A percentile compares a stretch with the other conserved stretches of the same genome.
These are phyloP conservation scores for Chlorencoelia australis DNA, from an alignment of 2,329 filamentous ascomycete genomes.

Conservation along the genomic window DNA sequence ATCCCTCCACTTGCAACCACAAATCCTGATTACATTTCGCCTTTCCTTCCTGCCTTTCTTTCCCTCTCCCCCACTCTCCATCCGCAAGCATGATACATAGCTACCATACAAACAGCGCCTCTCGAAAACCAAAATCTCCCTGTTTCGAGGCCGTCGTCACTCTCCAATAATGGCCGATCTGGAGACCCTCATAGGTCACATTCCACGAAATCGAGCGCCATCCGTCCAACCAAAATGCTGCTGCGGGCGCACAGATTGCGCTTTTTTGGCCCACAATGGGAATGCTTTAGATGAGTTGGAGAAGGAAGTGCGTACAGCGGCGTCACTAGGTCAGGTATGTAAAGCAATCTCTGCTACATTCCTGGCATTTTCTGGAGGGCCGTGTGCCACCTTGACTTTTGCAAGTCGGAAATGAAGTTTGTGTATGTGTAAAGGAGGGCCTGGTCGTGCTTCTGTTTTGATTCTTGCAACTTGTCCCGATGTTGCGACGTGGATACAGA, in stretches of 20 bases:
- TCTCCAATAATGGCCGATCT: constrained; percentile 11
- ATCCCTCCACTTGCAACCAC: too few relatives aligned
- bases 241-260: constrained; percentile 72
- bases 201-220: constrained; percentile 14
- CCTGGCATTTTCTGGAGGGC: neutral
- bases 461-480: constrained; percentile 1
- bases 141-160: too few relatives aligned
- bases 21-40: too few relatives aligned
- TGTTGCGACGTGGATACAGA: constrained; percentile 3
- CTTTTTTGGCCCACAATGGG: constrained; percentile 72
- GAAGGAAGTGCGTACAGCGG: constrained; percentile 77
- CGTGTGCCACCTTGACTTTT: neutral
- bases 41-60: too few relatives aligned
- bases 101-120: too few relatives aligned
- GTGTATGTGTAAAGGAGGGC: too few relatives aligned
- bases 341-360: constrained; percentile 5
- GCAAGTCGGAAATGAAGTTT: constrained; percentile 2
- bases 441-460: too few relatives aligned
- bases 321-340: constrained; percentile 85
- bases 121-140: too few relatives aligned
- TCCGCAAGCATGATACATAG: too few relatives aligned
- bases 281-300: constrained; percentile 71
- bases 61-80: too few relatives aligned
- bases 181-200: constrained; percentile 19
- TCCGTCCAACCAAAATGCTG: constrained; percentile 52